Base-by-base conservation (phyloP, 164 flowering plant genomes). In the Euptelea pleiosperma region DNA sequence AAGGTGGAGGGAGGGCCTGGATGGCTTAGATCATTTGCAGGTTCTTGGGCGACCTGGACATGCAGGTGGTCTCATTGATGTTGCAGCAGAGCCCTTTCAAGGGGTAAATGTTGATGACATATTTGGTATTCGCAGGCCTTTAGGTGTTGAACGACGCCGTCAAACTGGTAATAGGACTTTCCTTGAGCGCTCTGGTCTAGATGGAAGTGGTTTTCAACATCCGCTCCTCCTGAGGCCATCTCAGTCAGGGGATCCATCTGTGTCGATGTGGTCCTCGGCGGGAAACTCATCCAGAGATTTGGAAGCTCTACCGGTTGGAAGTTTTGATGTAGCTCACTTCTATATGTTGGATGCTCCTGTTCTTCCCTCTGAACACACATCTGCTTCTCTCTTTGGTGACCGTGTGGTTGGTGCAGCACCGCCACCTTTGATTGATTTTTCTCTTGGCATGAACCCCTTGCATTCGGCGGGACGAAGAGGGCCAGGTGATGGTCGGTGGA, bases 51-150 rank as follows among this genome's bases (percentile, higher is more conserved):
- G 80, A 68, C 84, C 96, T 62, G 96, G 91, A 55, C 62, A 69
- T 66, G 68, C 80, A 44, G 68, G 84, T 66, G 77, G 90, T 53
- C 76, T 88, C 8, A 75, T 86, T 70, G 92, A 88, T 79, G 84
- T 88, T 64, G 78, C 87, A 8, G 81, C 87, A 52, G 98, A 86
- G 63, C 85, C 96, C 25, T 86, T 91, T 74, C 89, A 85, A 66
- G 92, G 96, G 51, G 84, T 88, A 41, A 88, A 86, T 77, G 89
- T 83, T 60, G 96, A 89, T 77, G 98, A 89, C 60, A 80, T 87
- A 28, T 89, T 89, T 76, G 91, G 92, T 61, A 67, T 83, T 50
- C 86, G 89, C 7, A 74, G 94, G 71, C 65, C 91, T 46, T 58
- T 75, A 26, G 87, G 91, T 36, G 78, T 78, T 65, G 98, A 91